Base-by-base conservation (phyloP, 2,329 filamentous ascomycete genomes). In the Epichloe aotearoae region DNA sequence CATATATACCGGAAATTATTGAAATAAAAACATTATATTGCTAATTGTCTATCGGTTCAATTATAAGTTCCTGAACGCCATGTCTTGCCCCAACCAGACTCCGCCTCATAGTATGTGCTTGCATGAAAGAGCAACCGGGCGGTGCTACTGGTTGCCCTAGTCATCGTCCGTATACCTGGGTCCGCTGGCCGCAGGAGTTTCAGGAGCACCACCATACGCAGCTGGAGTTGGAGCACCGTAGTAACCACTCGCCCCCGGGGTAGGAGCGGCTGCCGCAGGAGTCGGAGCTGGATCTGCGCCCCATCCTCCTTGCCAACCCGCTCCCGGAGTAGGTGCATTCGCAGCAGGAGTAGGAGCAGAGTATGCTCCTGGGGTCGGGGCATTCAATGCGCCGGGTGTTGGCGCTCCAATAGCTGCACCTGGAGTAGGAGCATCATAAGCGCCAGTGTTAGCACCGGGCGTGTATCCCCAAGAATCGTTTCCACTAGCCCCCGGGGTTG, bases 401-500 rank as follows among this genome's bases (percentile, higher is more conserved):
- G 80, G 79, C 7, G 80, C 80, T 20, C 77, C 72, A 10, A 80
- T 68, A 12, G 71, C 72, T 7, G 70, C 77, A 17, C 79, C 80
- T 0, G 82, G 82, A 0, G 82, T 85, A 3, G 83, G 84, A 4
- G 83, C 84, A 58, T 91, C 86, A 58, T 86, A 88, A 0, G 77
- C 65, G 39, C 63, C 64, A 1, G 73, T 70, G 7, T 68, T 69
- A 3, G 70, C 66, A 1, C 73, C 74, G 2, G 76, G 72, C 2
- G 76, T 77, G 62, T 79, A 80, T 38, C 76, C 76, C 79, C 80
- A 83, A 5, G 74, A 69, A 53, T 83, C 79, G 47, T 72, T 72
- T 49, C 73, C 77, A 60, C 75, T 77, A 49, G 73, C 77, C 10
- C 10, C 74, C 76, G 77, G 77, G 1, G 78, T 81, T 2, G 77